Conservation (phyloP, 805 yeast species). For the Saturnispora bothae region DNA sequence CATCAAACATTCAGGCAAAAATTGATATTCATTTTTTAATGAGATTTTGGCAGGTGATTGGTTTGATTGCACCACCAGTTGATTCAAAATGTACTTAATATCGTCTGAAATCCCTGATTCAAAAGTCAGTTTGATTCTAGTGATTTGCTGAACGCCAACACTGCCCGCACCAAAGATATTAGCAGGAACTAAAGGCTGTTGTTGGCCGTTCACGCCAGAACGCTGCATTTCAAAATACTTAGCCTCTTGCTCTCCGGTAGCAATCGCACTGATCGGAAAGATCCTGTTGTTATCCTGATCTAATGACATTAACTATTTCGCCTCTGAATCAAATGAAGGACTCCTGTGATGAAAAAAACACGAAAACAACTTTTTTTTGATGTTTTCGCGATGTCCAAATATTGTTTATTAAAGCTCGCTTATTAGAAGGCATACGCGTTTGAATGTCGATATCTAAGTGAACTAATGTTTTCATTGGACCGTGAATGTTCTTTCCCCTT, state of each 20-base stretch:
- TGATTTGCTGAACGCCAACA: constrained; percentile 53
- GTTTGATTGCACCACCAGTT: constrained; percentile 37
- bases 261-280: constrained; percentile 25
- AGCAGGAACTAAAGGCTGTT: constrained; percentile 9
- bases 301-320: no score
- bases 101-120: constrained; percentile 55
- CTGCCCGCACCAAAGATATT: constrained; percentile 27
- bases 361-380: no score
- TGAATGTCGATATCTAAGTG: no score
- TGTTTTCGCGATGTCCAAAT: no score
- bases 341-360: no score
- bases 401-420: no score
- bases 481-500: no score
- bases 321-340: no score
- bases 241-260: constrained; percentile 27
- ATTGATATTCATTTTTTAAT: constrained; percentile 31
- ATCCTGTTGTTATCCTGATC: constrained; percentile 11
- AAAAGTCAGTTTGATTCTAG: constrained; percentile 62
- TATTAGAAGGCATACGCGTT: no score
- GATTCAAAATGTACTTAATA: constrained; percentile 59
- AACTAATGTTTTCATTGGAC: no score
- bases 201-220: background rate
- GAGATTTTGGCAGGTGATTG: constrained; percentile 30
- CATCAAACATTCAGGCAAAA: constrained; percentile 29
- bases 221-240: constrained; percentile 11